These are phyloP conservation scores for Melampsora larici-populina DNA, from an alignment of 1,284 basidiomycete species.

Conservation along the genomic window DNA sequence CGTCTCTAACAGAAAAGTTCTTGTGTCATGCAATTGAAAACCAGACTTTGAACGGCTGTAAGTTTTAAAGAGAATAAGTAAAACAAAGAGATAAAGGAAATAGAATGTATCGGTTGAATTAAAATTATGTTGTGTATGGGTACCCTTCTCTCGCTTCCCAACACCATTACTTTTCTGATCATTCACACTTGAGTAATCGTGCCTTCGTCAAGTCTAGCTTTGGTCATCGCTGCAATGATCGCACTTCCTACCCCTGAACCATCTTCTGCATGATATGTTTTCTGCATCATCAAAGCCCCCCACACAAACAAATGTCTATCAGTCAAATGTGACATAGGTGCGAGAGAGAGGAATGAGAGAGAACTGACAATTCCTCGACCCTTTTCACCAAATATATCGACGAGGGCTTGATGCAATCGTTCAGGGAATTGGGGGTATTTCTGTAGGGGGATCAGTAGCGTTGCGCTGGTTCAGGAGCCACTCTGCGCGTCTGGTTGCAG, in stretches of 20 bases:
- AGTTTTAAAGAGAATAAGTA: too few species aligned
- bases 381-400: conserved; percentile 89
- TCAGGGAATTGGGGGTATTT: conserved; percentile 93
- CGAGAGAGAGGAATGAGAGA: conserved; percentile 16
- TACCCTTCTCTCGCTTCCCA: too few species aligned
- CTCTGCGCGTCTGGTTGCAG: not conserved
- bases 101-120: too few species aligned
- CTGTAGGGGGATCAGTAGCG: conserved; percentile 56
- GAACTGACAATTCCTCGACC: conserved; percentile 63
- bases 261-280: conserved; percentile 87
- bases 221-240: conserved; percentile 78
- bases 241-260: conserved; percentile 93
- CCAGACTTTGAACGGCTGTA: too few species aligned
- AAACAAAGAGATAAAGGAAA: too few species aligned
- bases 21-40: too few species aligned
- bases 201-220: conserved; percentile 61
- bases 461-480: not conserved
- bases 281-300: conserved; percentile 42
- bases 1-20: too few species aligned
- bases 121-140: too few species aligned
- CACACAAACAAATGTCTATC: conserved; percentile 59
- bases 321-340: not conserved
- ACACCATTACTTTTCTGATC: not conserved
- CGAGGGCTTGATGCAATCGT: conserved; percentile 78
- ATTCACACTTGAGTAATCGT: conserved; percentile 52